These are phyloP conservation scores for Silene coronaria DNA, from an alignment of 179 eudicot species.

Conservation along the genomic window DNA sequence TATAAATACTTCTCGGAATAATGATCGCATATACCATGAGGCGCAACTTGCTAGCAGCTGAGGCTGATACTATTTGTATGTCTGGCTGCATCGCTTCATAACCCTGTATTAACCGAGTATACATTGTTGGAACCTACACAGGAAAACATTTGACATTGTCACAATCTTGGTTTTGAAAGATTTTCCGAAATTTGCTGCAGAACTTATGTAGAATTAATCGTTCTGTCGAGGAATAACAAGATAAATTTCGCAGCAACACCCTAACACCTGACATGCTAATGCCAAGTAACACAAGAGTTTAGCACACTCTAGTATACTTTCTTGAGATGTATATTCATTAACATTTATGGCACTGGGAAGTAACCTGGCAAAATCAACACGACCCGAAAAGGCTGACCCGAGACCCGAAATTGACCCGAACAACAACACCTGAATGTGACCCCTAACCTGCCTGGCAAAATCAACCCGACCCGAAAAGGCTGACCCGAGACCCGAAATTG, in stretches of 20 bases:
- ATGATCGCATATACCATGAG: slow-evolving; percentile 64
- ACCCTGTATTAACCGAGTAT: slow-evolving; percentile 91
- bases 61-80: slow-evolving; percentile 51
- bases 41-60: slow-evolving; percentile 84
- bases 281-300: background rate
- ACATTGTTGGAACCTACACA: slow-evolving; percentile 94
- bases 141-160: background rate
- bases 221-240: background rate
- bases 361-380: too few species aligned
- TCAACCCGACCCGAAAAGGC: too few species aligned
- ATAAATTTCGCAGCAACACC: background rate
- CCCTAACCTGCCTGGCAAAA: too few species aligned
- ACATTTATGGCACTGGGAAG: background rate
- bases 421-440: too few species aligned
- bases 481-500: too few species aligned
- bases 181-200: background rate
- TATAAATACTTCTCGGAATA: background rate
- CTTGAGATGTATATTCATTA: background rate
- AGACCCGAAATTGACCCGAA: too few species aligned
- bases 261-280: background rate
- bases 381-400: too few species aligned
- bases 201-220: slow-evolving; percentile 9
- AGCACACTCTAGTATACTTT: background rate
- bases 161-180: background rate
- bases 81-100: slow-evolving; percentile 94